Conservation (phyloP, 768 basidiomycete genomes). For the Tulasnella sp. region DNA sequence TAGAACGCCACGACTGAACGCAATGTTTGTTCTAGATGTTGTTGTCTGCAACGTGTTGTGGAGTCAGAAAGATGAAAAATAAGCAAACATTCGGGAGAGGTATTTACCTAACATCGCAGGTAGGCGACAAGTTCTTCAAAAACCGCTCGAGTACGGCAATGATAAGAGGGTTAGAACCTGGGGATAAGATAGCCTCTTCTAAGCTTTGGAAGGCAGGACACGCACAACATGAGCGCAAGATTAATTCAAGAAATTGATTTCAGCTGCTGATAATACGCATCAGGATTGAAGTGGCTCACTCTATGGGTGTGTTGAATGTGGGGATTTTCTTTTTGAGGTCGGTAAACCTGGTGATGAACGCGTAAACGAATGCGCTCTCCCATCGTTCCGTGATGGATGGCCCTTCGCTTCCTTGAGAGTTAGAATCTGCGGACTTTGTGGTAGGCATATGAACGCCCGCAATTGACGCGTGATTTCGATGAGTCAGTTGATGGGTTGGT, state of each 20-base stretch:
- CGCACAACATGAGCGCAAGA: not conserved
- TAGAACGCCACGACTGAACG: constrained; percentile 36
- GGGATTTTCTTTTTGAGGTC: constrained; percentile 58
- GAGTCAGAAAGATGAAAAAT: not conserved
- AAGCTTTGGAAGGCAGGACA: constrained; percentile 34
- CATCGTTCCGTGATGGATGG: constrained; percentile 47
- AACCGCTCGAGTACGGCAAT: constrained; percentile 61
- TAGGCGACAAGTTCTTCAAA: constrained; percentile 67
- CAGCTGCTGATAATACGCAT: too few relatives aligned
- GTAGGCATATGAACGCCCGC: too few relatives aligned
- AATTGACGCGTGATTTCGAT: too few relatives aligned
- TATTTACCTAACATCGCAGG: constrained; percentile 29
- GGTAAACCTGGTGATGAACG: constrained; percentile 75
- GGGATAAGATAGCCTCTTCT: constrained; percentile 57
- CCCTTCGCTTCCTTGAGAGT: too few relatives aligned
- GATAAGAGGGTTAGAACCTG: constrained; percentile 52
- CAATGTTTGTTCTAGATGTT: constrained; percentile 2
- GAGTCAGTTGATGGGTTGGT: too few relatives aligned
- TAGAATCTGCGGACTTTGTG: too few relatives aligned
- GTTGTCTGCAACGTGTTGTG: constrained; percentile 3
- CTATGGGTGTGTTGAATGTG: constrained; percentile 67
- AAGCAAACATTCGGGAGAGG: not conserved
- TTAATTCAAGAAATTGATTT: not conserved
- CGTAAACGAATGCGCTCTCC: constrained; percentile 77
- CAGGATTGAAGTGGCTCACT: too few relatives aligned